Percentiles rank a stretch among this genome's conserved stretches.
These are phyloP conservation scores for Wickerhamomyces bovis DNA, from an alignment of 805 yeast genomes.

Conservation along the genomic window DNA sequence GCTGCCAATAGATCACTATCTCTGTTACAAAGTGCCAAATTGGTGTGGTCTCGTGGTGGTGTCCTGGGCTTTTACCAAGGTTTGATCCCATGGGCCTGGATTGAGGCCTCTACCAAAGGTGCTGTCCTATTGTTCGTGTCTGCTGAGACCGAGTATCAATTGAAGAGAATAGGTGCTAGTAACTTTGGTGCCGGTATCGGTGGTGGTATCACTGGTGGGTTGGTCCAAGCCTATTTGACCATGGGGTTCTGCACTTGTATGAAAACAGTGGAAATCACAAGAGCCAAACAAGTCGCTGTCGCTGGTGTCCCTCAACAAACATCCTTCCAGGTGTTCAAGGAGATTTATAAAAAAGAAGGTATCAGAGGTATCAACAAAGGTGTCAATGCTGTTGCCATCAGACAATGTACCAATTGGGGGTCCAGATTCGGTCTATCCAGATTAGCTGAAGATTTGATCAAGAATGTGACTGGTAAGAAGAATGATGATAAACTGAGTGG, in stretches of 20 bases:
- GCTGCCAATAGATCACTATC: conserved; percentile 85
- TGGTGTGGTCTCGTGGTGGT: conserved; percentile 94
- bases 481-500: conserved; percentile 61
- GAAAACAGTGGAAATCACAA: conserved; percentile 97
- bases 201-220: conserved; percentile 95
- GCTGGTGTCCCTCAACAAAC: conserved; percentile 68
- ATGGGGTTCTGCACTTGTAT: conserved; percentile 99
- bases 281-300: conserved; percentile 66
- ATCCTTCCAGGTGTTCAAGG: conserved; percentile 80
- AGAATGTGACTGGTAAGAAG: conserved; percentile 53
- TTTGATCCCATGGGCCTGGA: conserved; percentile 99
- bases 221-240: conserved; percentile 92
- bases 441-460: conserved; percentile 82
- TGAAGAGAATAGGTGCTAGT: conserved; percentile 55
- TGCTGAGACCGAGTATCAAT: conserved; percentile 82
- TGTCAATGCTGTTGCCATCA: conserved; percentile 97
- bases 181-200: conserved; percentile 84
- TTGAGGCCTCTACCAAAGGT: conserved; percentile 98
- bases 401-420: conserved; percentile 99
- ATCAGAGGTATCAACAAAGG: conserved; percentile 94
- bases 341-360: conserved; percentile 81
- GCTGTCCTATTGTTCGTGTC: conserved; percentile 91
- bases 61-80: conserved; percentile 92
- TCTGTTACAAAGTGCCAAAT: conserved; percentile 58
- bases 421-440: conserved; percentile 92